Conservation (phyloP, 148 eudicot species). For the Vaccinium myrtillus region DNA sequence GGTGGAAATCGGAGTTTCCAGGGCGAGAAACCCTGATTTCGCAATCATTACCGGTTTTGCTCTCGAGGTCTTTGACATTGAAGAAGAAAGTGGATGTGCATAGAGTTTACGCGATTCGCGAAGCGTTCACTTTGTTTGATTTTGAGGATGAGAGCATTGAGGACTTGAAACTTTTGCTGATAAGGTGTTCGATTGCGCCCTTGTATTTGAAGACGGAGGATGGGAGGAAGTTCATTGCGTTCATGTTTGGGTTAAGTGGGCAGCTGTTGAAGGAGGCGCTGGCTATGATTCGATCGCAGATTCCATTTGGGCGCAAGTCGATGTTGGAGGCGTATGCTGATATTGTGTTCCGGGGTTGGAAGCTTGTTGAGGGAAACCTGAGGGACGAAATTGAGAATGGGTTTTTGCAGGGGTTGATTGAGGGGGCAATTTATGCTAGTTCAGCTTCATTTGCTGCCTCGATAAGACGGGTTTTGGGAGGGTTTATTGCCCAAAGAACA, state of each 20-base stretch:
- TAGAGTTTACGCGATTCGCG: constrained; percentile 69
- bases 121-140: constrained; percentile 76
- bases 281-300: constrained; percentile 82
- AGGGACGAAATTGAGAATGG: constrained; percentile 72
- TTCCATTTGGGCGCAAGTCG: constrained; percentile 78
- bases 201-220: constrained; percentile 84
- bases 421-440: constrained; percentile 61
- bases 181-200: constrained; percentile 72
- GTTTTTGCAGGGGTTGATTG: constrained; percentile 76
- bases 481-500: constrained; percentile 68
- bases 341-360: constrained; percentile 84
- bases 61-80: constrained; percentile 69
- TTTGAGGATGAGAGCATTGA: constrained; percentile 95
- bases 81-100: constrained; percentile 86
- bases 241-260: constrained; percentile 61
- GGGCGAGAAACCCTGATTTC: constrained; percentile 75
- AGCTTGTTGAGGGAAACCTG: constrained; percentile 50
- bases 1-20: constrained; percentile 77
- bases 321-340: constrained; percentile 84
- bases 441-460: constrained; percentile 61
- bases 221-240: constrained; percentile 79
- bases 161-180: constrained; percentile 67
- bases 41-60: constrained; percentile 69
- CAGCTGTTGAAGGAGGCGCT: constrained; percentile 70
- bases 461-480: constrained; percentile 73